Percentiles rank a stretch among this genome's conserved stretches.
phyloP scores from a whole-genome alignment of 2,329 filamentous ascomycete genomes.

The Cadophora luteo-olivacea region DNA sequence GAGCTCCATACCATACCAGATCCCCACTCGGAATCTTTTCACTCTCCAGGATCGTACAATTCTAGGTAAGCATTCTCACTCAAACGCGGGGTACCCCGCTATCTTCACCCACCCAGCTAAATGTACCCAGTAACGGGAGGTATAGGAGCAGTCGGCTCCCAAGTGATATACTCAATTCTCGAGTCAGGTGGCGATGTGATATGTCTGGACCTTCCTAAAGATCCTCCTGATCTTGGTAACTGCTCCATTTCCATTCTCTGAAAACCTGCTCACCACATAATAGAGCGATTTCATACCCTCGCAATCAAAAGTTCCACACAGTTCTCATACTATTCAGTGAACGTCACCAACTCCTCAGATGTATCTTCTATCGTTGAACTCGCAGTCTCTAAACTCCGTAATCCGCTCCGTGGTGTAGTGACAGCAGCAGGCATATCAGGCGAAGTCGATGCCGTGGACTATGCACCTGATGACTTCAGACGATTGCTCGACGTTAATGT shows the following conservation, averaged over 20 bases:
- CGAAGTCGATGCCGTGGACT: conserved; percentile 54
- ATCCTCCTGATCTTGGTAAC: background rate
- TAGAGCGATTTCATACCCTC: background rate
- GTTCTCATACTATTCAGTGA: background rate
- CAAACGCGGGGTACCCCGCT: background rate
- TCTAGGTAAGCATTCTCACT: background rate
- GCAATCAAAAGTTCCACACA: background rate
- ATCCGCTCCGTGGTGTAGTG: conserved; percentile 37
- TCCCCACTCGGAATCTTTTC: background rate
- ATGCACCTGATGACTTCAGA: conserved; percentile 62
- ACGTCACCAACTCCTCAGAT: background rate
- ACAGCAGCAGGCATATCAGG: conserved; percentile 58
- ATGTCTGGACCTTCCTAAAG: background rate
- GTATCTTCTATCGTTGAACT: background rate
- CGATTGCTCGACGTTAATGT: conserved; percentile 75
- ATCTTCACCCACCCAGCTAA: no score
- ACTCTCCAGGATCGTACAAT: background rate
- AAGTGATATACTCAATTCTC: background rate
- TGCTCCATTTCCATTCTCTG: background rate
- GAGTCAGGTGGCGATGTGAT: background rate
- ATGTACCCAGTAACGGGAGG: background rate
- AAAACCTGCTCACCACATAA: background rate
- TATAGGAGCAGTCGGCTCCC: background rate
- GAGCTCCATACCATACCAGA: background rate
- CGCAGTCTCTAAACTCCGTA: background rate